Evolutionary conservation across 352 stramenopile species (phyloP).

Genomic region (Phytophthora melonis): DNA sequence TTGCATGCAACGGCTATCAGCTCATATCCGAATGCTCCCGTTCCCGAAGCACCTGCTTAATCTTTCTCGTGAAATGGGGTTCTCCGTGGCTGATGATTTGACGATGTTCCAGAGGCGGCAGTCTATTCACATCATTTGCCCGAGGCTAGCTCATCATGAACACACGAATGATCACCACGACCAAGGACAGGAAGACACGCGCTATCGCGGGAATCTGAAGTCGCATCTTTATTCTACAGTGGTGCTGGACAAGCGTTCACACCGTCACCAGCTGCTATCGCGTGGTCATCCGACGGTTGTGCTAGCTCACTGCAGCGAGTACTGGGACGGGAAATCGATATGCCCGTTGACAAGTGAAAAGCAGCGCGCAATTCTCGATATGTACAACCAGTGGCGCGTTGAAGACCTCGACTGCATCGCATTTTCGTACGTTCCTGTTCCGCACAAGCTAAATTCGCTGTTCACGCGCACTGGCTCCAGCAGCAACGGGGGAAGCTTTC

Average conservation of each 20-base stretch:
- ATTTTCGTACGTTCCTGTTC: conserved; percentile 84
- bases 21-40: conserved; percentile 86
- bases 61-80: conserved; percentile 85
- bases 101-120: conserved; percentile 70
- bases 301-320: conserved; percentile 82
- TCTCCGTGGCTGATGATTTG: conserved; percentile 73
- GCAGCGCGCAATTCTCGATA: conserved; percentile 81
- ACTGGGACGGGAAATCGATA: conserved; percentile 91
- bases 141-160: conserved; percentile 81
- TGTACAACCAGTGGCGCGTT: conserved; percentile 91
- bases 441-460: conserved; percentile 71
- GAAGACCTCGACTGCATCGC: conserved; percentile 88
- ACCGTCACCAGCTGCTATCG: conserved; percentile 82
- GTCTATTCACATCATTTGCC: conserved; percentile 86
- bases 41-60: conserved; percentile 86
- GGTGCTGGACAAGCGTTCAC: conserved; percentile 83
- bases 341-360: conserved; percentile 86
- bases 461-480: conserved; percentile 47
- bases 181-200: conserved; percentile 85
- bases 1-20: conserved; percentile 83
- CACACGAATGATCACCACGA: conserved; percentile 89
- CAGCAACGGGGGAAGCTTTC: conserved; percentile 26
- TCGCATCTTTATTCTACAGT: conserved; percentile 89
- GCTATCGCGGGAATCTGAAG: conserved; percentile 86
- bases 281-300: conserved; percentile 80